These are phyloP conservation scores for Podila verticillata DNA, from an alignment of 192 early-diverging fungal species.

Conservation along the genomic window DNA sequence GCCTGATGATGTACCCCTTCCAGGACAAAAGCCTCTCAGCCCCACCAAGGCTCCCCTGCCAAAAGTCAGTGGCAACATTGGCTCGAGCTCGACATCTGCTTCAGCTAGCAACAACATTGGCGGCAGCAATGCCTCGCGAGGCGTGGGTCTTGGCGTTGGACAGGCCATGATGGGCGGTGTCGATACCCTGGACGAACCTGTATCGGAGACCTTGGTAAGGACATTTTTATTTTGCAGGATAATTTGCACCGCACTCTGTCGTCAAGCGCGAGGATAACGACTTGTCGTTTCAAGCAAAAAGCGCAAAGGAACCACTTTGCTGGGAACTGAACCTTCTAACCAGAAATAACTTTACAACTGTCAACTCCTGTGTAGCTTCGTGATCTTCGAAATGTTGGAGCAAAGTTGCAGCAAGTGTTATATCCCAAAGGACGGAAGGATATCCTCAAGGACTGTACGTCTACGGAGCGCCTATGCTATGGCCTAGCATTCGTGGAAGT, in stretches of 20 bases:
- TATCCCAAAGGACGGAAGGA: conserved; percentile 70
- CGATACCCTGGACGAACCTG: conserved; percentile 95
- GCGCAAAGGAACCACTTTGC: no score
- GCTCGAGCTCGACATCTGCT: conserved; percentile 21
- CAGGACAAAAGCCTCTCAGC: conserved; percentile 45
- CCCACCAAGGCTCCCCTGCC: conserved; percentile 34
- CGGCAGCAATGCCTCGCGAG: conserved; percentile 17
- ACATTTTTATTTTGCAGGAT: background rate
- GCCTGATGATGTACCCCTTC: conserved; percentile 46
- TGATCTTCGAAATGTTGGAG: conserved; percentile 76
- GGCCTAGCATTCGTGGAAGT: conserved; percentile 52
- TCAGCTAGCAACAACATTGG: conserved; percentile 8
- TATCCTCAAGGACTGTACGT: conserved; percentile 80
- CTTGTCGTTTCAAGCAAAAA: no score
- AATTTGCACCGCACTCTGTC: no score
- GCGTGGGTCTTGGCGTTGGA: conserved; percentile 39
- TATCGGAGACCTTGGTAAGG: conserved; percentile 88
- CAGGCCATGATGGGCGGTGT: conserved; percentile 48
- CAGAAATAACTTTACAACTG: background rate
- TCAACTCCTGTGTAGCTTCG: conserved; percentile 63
- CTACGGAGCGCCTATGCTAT: background rate
- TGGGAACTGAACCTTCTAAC: no score
- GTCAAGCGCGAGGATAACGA: no score
- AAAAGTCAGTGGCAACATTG: conserved; percentile 44
- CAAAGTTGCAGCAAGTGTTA: conserved; percentile 78